Evolutionary conservation across 192 early-diverging fungal species (phyloP).

Genomic region (Umbelopsis vinacea): DNA sequence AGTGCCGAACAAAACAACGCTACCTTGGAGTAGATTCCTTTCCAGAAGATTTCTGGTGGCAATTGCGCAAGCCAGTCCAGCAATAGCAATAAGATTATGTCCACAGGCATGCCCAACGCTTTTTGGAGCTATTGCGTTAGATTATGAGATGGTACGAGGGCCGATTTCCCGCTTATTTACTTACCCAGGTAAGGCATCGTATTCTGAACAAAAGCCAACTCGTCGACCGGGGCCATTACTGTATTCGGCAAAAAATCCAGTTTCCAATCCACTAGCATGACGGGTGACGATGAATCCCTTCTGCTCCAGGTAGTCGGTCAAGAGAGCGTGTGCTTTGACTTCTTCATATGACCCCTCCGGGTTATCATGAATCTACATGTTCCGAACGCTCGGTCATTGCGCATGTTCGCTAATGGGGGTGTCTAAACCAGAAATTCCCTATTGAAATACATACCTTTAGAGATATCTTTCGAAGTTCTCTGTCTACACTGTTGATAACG

Average conservation of each 20-base stretch:
- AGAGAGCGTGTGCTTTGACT: conserved; percentile 58
- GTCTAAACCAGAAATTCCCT: not conserved
- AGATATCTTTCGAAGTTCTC: conserved; percentile 49
- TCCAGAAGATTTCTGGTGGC: conserved; percentile 48
- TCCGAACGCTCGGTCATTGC: conserved; percentile 23
- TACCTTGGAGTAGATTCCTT: conserved; percentile 45
- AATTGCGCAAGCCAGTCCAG: conserved; percentile 62
- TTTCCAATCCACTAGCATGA: conserved; percentile 65
- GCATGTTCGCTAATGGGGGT: not conserved
- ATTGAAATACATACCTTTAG: conserved; percentile 38
- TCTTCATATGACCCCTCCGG: conserved; percentile 64
- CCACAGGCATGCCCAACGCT: conserved; percentile 63
- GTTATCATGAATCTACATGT: conserved; percentile 57
- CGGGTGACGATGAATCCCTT: conserved; percentile 68
- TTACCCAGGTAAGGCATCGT: conserved; percentile 72
- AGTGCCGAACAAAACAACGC: conserved; percentile 67
- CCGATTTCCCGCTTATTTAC: conserved; percentile 19
- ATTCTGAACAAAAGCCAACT: conserved; percentile 60
- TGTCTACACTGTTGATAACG: conserved; percentile 24
- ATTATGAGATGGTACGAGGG: no score
- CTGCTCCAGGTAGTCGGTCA: conserved; percentile 67
- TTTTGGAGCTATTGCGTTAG: not conserved
- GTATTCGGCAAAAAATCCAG: conserved; percentile 78
- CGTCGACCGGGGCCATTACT: conserved; percentile 47
- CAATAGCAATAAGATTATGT: conserved; percentile 74